Evolutionary conservation across 805 yeast species (phyloP), one percentile per base, ranked within the genome.

Genomic region (Candida glaebosa): DNA sequence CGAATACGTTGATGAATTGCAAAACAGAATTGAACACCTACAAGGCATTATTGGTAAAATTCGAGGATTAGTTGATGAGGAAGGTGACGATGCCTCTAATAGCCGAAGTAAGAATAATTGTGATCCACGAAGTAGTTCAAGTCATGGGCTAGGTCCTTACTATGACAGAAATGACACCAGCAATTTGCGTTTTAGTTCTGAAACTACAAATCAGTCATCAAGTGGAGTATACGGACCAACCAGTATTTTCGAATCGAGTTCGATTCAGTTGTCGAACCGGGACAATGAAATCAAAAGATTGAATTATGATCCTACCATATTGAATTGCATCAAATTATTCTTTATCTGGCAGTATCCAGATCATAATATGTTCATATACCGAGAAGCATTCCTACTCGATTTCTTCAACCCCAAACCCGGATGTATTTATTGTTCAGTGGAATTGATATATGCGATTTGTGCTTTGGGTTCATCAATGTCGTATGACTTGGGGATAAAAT

Each of bases 341-440:
- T 81, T 79, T 54, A 71, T 69, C n/a, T 79, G 83, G 81, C 74
- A 77, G 45, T 81, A 81, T 48, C 85, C 85, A 2, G 85, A 80
- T 46, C 72, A 77, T 47, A 77, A 78, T 50, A 70, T 76, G 63
- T 81, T 79, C 50, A 69, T 81, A n/a, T 81, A 76, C 51, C 61
- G 86, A 44, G 87, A 81, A 48, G 76, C 82, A 12, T 80, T 81
- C 49, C 58, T 81, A 22, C 66, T 67, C 38, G 85, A 81, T 41
- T 79, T 80, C 54, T 79, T 79, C 56, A 69, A 76, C 50, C 82
- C 82, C 19, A 71, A 71, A 17, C 65, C 70, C n/a, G 65, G 69
- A 44, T 67, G 73, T 32, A 63, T 74, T 25, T 80, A 79, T 56
- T 80, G 85, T 51, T 77, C 81, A 24, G 67, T 65, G 41, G 76